Evolutionary conservation across 306 rosid genomes (phyloP).

Genomic region (Heteromeles arbutifolia): DNA sequence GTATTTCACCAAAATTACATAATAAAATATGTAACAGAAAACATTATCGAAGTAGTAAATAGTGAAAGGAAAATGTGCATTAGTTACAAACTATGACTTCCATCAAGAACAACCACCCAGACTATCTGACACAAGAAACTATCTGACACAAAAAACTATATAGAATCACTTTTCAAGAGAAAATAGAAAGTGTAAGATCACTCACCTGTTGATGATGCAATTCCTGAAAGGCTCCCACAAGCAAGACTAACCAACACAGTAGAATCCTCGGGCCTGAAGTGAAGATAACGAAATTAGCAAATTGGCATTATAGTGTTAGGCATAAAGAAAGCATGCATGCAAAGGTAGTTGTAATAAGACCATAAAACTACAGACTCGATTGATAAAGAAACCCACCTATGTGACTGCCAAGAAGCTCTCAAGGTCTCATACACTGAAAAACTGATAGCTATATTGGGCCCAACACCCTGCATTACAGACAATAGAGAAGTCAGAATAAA

Average conservation of each 20-base stretch:
- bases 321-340: neutral
- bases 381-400: slow-evolving; percentile 45
- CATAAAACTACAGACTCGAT: slow-evolving; percentile 8
- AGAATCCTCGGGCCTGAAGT: slow-evolving; percentile 71
- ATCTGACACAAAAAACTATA: slow-evolving; percentile 2
- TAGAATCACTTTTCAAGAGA: neutral
- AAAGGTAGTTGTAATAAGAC: slow-evolving; percentile 2
- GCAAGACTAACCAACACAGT: slow-evolving; percentile 64
- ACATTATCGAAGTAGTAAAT: neutral
- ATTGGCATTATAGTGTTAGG: slow-evolving; percentile 5
- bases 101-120: neutral
- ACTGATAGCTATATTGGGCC: slow-evolving; percentile 92
- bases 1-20: slow-evolving; percentile 12
- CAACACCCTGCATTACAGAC: slow-evolving; percentile 70
- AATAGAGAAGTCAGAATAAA: slow-evolving; percentile 13
- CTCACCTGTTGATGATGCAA: slow-evolving; percentile 97
- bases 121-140: neutral
- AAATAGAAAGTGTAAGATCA: slow-evolving; percentile 24
- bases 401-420: slow-evolving; percentile 74
- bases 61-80: neutral
- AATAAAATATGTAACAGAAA: neutral
- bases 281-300: slow-evolving; percentile 1
- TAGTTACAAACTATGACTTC: neutral
- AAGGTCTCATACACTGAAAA: slow-evolving; percentile 84
- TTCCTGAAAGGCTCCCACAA: slow-evolving; percentile 96